Percentiles rank a stretch among this genome's conserved stretches.
phyloP scores from a whole-genome alignment of 192 early-diverging fungal species.

The Backusella australiensis region DNA sequence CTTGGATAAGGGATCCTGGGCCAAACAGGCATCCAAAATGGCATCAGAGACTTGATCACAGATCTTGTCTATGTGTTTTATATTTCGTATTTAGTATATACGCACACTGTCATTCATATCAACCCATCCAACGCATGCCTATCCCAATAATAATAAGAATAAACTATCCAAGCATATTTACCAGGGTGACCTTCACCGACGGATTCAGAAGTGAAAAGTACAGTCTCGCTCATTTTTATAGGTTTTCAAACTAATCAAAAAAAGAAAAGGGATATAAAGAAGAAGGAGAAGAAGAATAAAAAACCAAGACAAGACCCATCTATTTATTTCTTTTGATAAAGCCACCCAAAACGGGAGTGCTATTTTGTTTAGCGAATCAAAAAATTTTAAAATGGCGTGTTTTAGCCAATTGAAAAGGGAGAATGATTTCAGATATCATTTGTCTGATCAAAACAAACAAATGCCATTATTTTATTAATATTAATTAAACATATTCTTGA shows the following conservation, averaged over 20 bases:
- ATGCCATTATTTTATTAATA: neutral
- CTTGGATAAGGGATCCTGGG: slow-evolving; percentile 94
- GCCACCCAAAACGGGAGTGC: neutral
- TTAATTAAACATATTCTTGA: neutral
- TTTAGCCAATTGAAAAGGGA: neutral
- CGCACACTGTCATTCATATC: neutral
- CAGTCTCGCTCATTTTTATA: slow-evolving; percentile 64
- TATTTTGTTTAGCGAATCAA: neutral
- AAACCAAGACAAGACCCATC: neutral
- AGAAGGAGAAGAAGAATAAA: neutral
- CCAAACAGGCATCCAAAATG: slow-evolving; percentile 95
- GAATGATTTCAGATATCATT: neutral
- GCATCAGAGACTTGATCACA: slow-evolving; percentile 99
- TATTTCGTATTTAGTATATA: neutral
- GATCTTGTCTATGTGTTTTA: slow-evolving; percentile 82
- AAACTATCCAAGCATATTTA: slow-evolving; percentile 25
- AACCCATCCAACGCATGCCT: neutral
- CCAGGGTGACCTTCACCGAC: slow-evolving; percentile 99
- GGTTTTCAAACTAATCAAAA: neutral
- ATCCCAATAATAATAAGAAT: no score
- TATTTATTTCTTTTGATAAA: neutral
- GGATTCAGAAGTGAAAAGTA: slow-evolving; percentile 99
- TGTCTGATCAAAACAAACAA: neutral
- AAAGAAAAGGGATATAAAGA: slow-evolving; percentile 5
- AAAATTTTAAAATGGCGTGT: neutral